Base-by-base conservation (phyloP, 228 moss, liverwort and hornwort genomes). In the Sphagnum fallax region DNA sequence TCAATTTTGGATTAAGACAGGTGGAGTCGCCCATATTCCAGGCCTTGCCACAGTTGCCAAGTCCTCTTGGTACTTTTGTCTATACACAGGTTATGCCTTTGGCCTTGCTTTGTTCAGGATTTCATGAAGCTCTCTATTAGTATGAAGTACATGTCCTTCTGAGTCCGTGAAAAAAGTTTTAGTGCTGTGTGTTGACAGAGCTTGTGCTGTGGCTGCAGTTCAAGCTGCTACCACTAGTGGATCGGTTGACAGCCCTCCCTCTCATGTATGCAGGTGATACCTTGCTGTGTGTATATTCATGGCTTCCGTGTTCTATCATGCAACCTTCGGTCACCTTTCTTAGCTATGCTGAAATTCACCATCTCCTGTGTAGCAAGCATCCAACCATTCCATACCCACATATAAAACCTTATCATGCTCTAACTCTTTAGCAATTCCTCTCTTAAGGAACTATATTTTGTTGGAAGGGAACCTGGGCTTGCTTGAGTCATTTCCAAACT, bases 221-320 rank as follows among this genome's bases (percentile, higher is more conserved):
- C 61, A 85, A 91, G 65, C 84, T 93, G 61, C 74, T 97, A 72
- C 88, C 97, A 14, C 79, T 98, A 50, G 69, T 90, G 16, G 97
- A 98, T 76, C 88, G 97, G 66, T 75, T 98, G 90, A 91, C 97
- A 50, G 91, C 97, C 66, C 80, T 93, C 60, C 97, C 83, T 71
- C 91, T 98, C 80, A 91, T 98, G 93, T 98, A 98, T 83, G 87
- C 93, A 93, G 97, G 97, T 93, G 87, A 90, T 68, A 77, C 70
- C 84, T 86, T 51, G 72, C 55, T 65, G 60, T 67, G 32, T 32
- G 32, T 32, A 55, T 55, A 12, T 55, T 12, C 55, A 55, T 55
- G 55, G 55, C 55, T 55, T 55, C 55, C 55, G 1, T 32, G 32
- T 32, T 32, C 32, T 3, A 32, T 32, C 32, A 32, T 32, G 32